Conservation (phyloP, 176 grass and related monocot genomes). For the Carex myosuroides region DNA sequence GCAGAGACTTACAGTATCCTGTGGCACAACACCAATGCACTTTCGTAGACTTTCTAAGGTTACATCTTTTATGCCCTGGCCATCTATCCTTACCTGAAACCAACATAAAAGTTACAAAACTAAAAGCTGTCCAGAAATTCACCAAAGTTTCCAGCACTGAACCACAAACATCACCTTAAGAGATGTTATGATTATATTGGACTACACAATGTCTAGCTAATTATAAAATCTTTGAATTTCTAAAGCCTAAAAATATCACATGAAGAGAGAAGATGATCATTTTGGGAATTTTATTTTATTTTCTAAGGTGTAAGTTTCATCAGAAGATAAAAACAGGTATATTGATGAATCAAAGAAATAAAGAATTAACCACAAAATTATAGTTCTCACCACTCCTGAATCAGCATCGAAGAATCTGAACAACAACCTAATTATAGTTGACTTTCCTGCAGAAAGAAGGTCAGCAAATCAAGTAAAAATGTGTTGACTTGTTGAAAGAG, state of each 20-base stretch:
- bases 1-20: conserved; percentile 66
- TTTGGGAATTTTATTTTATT: not conserved
- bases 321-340: conserved; percentile 12
- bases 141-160: not conserved
- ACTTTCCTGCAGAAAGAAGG: conserved; percentile 72
- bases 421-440: conserved; percentile 82
- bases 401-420: conserved; percentile 94
- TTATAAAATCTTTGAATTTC: not conserved
- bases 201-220: conserved; percentile 7
- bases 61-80: conserved; percentile 73
- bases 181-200: conserved; percentile 18
- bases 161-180: conserved; percentile 14
- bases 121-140: not conserved
- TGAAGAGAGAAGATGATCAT: not conserved
- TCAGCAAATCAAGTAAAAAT: not conserved
- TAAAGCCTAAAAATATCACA: not conserved
- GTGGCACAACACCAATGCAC: conserved; percentile 92
- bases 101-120: not conserved
- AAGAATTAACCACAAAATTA: not conserved
- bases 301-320: conserved; percentile 7
- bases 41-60: conserved; percentile 85
- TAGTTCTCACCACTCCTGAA: conserved; percentile 74
- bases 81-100: conserved; percentile 75
- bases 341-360: conserved; percentile 9
- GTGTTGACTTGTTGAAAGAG: not conserved